Evolutionary conservation across 208 protist species (phyloP), one percentile per base, ranked within the genome.

Genomic region (Strigomonas galati): DNA sequence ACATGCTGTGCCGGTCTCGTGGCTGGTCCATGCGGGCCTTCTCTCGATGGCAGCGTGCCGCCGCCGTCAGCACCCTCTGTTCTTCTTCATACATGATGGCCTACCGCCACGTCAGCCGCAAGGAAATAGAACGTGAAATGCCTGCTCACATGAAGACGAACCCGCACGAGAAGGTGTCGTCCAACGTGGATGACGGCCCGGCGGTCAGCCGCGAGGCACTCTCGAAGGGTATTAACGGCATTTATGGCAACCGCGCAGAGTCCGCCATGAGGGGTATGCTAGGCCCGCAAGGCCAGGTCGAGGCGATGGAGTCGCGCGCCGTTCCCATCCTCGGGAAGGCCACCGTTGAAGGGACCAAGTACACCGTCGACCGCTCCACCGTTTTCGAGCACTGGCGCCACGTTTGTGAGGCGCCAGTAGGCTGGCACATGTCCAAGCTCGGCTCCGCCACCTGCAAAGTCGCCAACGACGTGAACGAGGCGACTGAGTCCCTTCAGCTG

Each of bases 371-470:
- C 51, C 82, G 89, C 26, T 92, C 85, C 21, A 95, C 89, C 9
- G 81, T 88, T 9, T 95, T 95, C 65, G 89, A 95, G 63, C 69
- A 92, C 65, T 95, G 85, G 86, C 66, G 76, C 51, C 80, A 88
- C 64, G 65, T 75, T 43, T 94, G 89, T 63, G 59, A 79, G 5
- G 71, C 69, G 31, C 89, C 89, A 31, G 86, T 92, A 15, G 82
- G 82, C 19, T 95, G 84, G 85, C 79, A 90, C 66, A 52, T 95
- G 24, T 95, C 89, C 3, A 91, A 88, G 71, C 68, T 95, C 23
- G 85, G 89, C 52, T 86, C 73, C 44, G 74, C 84, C 28, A 92
- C 89, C 51, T 95, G 85, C 71, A 95, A 95, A 72, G 92, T 95
- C 85, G 79, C 81, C 1, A 85, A 91, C 70, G 82, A 95, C 70